A percentile compares a stretch with the other conserved stretches of the same genome.
Evolutionary conservation across 1,139 yeast genomes (phyloP).

Genomic region (Spathaspora sp.): DNA sequence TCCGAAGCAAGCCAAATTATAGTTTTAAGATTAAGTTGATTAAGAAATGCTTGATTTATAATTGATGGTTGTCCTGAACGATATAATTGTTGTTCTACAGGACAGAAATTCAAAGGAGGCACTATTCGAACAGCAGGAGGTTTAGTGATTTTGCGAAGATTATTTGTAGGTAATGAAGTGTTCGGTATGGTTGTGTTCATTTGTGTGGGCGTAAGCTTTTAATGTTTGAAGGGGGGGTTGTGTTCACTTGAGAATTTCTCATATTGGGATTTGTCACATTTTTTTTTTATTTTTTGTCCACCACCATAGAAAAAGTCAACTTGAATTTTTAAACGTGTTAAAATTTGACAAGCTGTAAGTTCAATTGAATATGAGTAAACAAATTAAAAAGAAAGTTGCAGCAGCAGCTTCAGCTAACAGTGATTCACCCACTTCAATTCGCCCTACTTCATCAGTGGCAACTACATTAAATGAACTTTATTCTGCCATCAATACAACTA

Average conservation of each 20-base stretch:
- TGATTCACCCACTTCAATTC: neutral
- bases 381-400: slow-evolving; percentile 23
- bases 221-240: neutral
- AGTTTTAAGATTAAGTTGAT: slow-evolving; percentile 70
- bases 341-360: too few relatives aligned
- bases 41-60: slow-evolving; percentile 81
- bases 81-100: slow-evolving; percentile 84
- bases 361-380: slow-evolving; percentile 32
- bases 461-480: slow-evolving; percentile 37
- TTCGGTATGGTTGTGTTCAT: slow-evolving; percentile 3
- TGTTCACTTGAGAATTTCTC: slow-evolving; percentile 6
- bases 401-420: slow-evolving; percentile 2
- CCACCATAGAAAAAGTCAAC: neutral
- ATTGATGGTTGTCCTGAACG: slow-evolving; percentile 97
- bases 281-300: too few relatives aligned
- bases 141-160: slow-evolving; percentile 19
- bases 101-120: slow-evolving; percentile 93
- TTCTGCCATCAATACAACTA: slow-evolving; percentile 49
- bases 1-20: slow-evolving; percentile 94
- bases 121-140: slow-evolving; percentile 70
- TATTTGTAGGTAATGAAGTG: neutral
- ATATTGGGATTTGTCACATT: neutral
- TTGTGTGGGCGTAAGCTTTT: neutral
- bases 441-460: slow-evolving; percentile 4
- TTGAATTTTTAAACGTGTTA: slow-evolving; percentile 6